Evolutionary conservation across 768 basidiomycete genomes (phyloP).

Genomic region (Termitomyces sp.): DNA sequence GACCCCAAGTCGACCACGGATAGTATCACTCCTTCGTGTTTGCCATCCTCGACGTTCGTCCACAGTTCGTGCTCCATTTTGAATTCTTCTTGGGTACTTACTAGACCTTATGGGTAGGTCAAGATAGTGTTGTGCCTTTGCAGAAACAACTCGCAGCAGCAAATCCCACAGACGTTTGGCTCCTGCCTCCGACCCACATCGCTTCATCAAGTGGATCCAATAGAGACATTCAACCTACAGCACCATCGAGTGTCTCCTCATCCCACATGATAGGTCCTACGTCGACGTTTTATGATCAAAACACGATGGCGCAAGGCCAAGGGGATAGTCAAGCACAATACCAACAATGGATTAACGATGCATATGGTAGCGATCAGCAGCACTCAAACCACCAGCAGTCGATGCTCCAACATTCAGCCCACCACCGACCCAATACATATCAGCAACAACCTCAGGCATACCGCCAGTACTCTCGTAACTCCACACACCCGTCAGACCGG

Average conservation of each 20-base stretch:
- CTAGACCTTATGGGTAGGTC: slow-evolving; percentile 7
- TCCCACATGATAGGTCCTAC: slow-evolving; percentile 49
- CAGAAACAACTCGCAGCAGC: slow-evolving; percentile 1
- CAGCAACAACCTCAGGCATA: slow-evolving; percentile 18
- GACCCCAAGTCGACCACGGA: slow-evolving; percentile 21
- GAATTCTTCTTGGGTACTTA: slow-evolving; percentile 5
- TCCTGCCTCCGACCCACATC: slow-evolving; percentile 8
- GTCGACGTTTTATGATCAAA: slow-evolving; percentile 49
- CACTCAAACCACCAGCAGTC: slow-evolving; percentile 22
- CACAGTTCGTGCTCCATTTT: slow-evolving; percentile 16
- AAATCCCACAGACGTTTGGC: slow-evolving; percentile 10
- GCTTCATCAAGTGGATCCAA: slow-evolving; percentile 15
- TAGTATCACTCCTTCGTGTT: slow-evolving; percentile 17
- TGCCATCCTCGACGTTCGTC: slow-evolving; percentile 17
- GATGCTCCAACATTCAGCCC: slow-evolving; percentile 16
- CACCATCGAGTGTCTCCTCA: slow-evolving; percentile 20
- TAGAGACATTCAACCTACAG: slow-evolving; percentile 6
- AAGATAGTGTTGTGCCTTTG: slow-evolving; percentile 6
- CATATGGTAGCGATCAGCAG: slow-evolving; percentile 15
- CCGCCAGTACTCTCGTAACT: slow-evolving; percentile 12
- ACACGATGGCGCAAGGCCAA: slow-evolving; percentile 25
- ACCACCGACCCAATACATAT: slow-evolving; percentile 13
- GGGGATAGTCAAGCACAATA: slow-evolving; percentile 29
- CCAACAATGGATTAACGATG: slow-evolving; percentile 35
- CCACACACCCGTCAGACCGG: slow-evolving; percentile 18